Evolutionary conservation across 306 rosid genomes (phyloP).

Genomic region (Begonia peltatifolia): DNA sequence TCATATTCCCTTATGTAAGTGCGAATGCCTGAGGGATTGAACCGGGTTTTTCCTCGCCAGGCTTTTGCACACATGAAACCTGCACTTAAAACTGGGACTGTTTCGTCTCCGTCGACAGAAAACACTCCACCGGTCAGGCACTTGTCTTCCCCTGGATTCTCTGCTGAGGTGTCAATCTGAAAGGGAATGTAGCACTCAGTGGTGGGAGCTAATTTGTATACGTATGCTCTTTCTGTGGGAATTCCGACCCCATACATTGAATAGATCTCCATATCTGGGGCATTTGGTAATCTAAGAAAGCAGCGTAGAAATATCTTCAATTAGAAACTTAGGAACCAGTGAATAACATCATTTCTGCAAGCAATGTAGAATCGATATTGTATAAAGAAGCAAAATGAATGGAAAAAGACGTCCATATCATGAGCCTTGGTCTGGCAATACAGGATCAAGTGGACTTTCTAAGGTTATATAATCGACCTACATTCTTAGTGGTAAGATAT

Average conservation of each 20-base stretch:
- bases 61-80: constrained; percentile 86
- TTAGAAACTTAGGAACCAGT: too few species aligned
- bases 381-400: too few species aligned
- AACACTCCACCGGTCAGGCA: constrained; percentile 62
- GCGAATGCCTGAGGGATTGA: constrained; percentile 53
- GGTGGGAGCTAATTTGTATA: constrained; percentile 27
- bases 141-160: constrained; percentile 28
- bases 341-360: too few species aligned
- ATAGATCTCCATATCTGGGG: constrained; percentile 79
- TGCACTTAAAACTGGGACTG: constrained; percentile 73
- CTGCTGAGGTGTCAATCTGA: constrained; percentile 47
- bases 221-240: constrained; percentile 71
- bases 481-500: too few species aligned
- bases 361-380: too few species aligned
- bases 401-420: too few species aligned
- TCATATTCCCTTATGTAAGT: constrained; percentile 56
- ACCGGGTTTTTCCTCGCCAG: constrained; percentile 74
- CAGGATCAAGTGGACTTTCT: too few species aligned
- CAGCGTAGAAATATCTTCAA: too few species aligned
- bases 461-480: too few species aligned
- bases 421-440: too few species aligned
- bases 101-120: constrained; percentile 69
- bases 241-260: constrained; percentile 81
- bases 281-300: constrained; percentile 53
- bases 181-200: constrained; percentile 75